Percentiles rank a stretch among this genome's conserved stretches.
These are phyloP conservation scores for Hyphodiscus hymeniophilus DNA, from an alignment of 495 filamentous ascomycete species.

Conservation along the genomic window DNA sequence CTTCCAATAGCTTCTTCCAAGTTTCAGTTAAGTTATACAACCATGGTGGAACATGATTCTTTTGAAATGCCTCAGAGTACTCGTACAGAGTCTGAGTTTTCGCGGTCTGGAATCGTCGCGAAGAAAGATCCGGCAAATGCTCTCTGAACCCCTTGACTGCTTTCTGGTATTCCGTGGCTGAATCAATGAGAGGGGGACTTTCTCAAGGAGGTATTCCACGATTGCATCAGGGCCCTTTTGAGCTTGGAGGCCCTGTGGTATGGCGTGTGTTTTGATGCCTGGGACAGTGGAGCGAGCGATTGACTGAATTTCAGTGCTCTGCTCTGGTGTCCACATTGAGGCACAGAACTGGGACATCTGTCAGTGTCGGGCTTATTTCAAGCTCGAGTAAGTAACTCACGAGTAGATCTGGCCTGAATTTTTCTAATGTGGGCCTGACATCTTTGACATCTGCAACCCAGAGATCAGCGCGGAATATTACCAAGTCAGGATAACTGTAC, in stretches of 20 bases:
- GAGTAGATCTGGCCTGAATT: conserved; percentile 43
- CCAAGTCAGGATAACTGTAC: conserved; percentile 28
- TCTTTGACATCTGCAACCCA: conserved; percentile 36
- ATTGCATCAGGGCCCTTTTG: conserved; percentile 50
- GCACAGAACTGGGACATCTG: conserved; percentile 40
- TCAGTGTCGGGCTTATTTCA: too few relatives aligned
- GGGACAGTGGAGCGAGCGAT: conserved; percentile 45
- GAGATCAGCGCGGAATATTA: too few relatives aligned
- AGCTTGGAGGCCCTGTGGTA: conserved; percentile 48
- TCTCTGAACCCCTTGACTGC: conserved; percentile 35
- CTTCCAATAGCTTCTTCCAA: conserved; percentile 55
- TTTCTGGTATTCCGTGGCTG: conserved; percentile 25
- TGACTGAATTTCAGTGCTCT: conserved; percentile 45
- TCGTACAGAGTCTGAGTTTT: conserved; percentile 54
- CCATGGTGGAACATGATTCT: conserved; percentile 54
- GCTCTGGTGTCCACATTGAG: conserved; percentile 60
- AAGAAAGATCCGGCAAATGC: conserved; percentile 52
- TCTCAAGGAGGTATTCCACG: not conserved
- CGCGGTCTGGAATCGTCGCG: conserved; percentile 53
- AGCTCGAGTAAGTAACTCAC: conserved; percentile 3
- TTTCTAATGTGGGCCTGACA: conserved; percentile 39
- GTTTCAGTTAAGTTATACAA: conserved; percentile 56
- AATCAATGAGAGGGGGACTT: not conserved
- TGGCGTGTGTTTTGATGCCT: conserved; percentile 28
- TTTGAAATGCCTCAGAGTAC: conserved; percentile 54